Evolutionary conservation across 768 basidiomycete species (phyloP), one percentile per base, ranked within the genome.

Genomic region (Collybiopsis luxurians): DNA sequence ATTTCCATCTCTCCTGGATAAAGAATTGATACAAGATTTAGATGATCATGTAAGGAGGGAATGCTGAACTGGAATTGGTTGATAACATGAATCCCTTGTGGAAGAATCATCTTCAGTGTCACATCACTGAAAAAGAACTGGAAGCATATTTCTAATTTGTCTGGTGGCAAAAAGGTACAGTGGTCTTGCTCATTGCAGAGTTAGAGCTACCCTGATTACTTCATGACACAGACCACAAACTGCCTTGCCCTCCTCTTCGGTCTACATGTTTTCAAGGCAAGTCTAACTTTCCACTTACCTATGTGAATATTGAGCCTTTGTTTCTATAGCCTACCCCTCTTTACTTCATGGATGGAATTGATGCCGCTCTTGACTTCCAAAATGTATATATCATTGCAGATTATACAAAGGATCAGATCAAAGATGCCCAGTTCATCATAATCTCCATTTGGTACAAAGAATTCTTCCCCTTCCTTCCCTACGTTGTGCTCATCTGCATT

Each of bases 101-200:
- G 97, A 98, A 70, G 97, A 15, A 95, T 95, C 71, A 92, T 95
- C 58, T 98, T 98, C 77, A 92, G 90, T 61, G 96, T 99, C 61
- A 99, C 98, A 96, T 96, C 96, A 1, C 95, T 96, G 0, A 98
- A 98, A 81, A 98, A 98, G 82, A 95, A 92, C 67, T 97, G 96
- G 95, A 91, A 94, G 75, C 95, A 96, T 58, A 96, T 98, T 27
- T 95, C 95, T 9, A 98, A 98, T 71, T 73, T 99, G 28, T 98
- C 96, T 3, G 97, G 97, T 23, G 97, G 97, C 24, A 97, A 98
- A 76, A 99, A 99, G 84, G 92, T 89, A 59, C 34, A 63, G 47
- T 26, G 11, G 2, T 46, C 17, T n/a, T n/a, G n/a, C n/a, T n/a
- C 51, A 15, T 5, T 36, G 42, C 7, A 6, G 11, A 48, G 13